phyloP scores from a whole-genome alignment of 2,329 filamentous ascomycete genomes.

The Parafenestella ontariensis region DNA sequence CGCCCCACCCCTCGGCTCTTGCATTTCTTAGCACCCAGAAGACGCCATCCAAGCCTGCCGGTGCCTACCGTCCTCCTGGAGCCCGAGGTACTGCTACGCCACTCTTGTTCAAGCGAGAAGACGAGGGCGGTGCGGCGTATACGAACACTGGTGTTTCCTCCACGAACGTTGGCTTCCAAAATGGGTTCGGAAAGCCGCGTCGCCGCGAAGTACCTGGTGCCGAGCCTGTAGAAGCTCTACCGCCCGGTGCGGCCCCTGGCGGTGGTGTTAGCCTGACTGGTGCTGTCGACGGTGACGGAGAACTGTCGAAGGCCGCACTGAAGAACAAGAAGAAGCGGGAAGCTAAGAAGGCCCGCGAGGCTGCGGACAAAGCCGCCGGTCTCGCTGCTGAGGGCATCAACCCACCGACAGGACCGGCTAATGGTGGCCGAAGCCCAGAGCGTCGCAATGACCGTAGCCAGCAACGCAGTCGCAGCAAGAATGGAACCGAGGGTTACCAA shows the following conservation, averaged over 20 bases:
- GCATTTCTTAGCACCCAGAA: constrained; percentile 86
- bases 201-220: constrained; percentile 87
- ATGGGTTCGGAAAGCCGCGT: constrained; percentile 78
- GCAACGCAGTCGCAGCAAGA: constrained; percentile 60
- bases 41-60: constrained; percentile 95
- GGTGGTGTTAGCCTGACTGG: constrained; percentile 71
- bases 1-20: constrained; percentile 81
- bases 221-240: constrained; percentile 69
- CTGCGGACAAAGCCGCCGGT: constrained; percentile 60
- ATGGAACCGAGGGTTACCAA: constrained; percentile 33
- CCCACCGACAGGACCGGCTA: constrained; percentile 34
- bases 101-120: constrained; percentile 95
- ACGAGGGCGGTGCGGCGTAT: constrained; percentile 91
- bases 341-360: constrained; percentile 88
- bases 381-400: constrained; percentile 40
- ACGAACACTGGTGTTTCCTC: constrained; percentile 78
- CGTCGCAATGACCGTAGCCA: constrained; percentile 63
- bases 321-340: constrained; percentile 99
- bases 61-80: constrained; percentile 93
- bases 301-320: constrained; percentile 79
- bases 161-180: constrained; percentile 62
- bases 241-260: constrained; percentile 73
- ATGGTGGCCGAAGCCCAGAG: constrained; percentile 67
- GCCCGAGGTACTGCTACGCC: constrained; percentile 89
- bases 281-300: constrained; percentile 72